These are phyloP conservation scores for Mimosa bimucronata DNA, from an alignment of 306 rosid genomes.

Conservation along the genomic window DNA sequence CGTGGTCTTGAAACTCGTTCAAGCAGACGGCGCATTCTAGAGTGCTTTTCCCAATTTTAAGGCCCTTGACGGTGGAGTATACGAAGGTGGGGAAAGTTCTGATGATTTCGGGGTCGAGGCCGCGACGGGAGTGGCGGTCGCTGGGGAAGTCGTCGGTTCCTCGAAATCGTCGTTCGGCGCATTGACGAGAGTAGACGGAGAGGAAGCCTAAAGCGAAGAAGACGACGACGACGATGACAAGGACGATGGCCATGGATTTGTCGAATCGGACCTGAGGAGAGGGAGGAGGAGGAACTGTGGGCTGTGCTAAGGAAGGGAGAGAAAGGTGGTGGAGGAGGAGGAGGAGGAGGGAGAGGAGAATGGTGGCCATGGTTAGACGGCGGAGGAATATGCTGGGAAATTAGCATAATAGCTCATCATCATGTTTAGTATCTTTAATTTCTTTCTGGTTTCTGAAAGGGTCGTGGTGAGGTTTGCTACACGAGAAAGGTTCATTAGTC, in stretches of 20 bases:
- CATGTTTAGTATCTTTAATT: too few species aligned
- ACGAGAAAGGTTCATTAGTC: neutral
- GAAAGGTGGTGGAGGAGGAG: slow-evolving; percentile 16
- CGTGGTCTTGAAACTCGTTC: slow-evolving; percentile 73
- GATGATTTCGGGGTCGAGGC: slow-evolving; percentile 60
- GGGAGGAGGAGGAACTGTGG: neutral
- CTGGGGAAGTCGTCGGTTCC: slow-evolving; percentile 34
- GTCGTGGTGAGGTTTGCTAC: neutral
- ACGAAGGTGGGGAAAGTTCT: slow-evolving; percentile 75
- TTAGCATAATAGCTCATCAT: slow-evolving; percentile 45
- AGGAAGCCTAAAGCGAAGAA: slow-evolving; percentile 72
- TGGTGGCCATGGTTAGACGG: slow-evolving; percentile 27
- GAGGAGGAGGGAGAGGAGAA: slow-evolving; percentile 15
- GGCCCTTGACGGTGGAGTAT: slow-evolving; percentile 75
- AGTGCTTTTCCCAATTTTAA: slow-evolving; percentile 61
- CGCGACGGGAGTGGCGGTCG: slow-evolving; percentile 57
- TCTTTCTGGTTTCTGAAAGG: neutral
- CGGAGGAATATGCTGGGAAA: neutral
- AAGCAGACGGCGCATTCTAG: slow-evolving; percentile 95
- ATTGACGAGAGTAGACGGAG: slow-evolving; percentile 88
- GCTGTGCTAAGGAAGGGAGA: slow-evolving; percentile 50
- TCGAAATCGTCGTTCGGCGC: slow-evolving; percentile 52
- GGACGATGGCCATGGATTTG: slow-evolving; percentile 62
- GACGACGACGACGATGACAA: slow-evolving; percentile 51
- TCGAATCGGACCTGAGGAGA: slow-evolving; percentile 36